phyloP scores from a whole-genome alignment of 495 filamentous ascomycete species.

The Xylaria palmicola region DNA sequence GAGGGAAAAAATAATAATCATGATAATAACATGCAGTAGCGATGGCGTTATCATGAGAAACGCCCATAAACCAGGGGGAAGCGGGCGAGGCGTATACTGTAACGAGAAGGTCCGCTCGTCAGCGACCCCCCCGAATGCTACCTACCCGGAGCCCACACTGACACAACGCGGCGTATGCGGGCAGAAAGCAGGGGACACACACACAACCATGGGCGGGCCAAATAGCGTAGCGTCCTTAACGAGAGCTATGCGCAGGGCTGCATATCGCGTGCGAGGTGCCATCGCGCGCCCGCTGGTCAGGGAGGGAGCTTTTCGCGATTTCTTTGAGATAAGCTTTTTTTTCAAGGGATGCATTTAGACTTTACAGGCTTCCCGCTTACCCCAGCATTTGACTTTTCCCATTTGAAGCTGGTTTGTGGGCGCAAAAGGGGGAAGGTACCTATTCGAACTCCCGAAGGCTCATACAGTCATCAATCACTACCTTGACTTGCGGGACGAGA shows the following conservation, averaged over 20 bases:
- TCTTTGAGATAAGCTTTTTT: neutral
- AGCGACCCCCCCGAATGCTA: neutral
- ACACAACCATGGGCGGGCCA: too few species aligned
- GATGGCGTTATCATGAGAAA: constrained; percentile 5
- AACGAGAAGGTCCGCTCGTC: constrained; percentile 10
- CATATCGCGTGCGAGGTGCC: constrained; percentile 5
- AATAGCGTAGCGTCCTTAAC: too few species aligned
- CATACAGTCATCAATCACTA: too few species aligned
- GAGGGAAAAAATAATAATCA: too few species aligned
- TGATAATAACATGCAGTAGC: neutral
- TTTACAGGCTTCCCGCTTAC: neutral
- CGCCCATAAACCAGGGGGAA: neutral
- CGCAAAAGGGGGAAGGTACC: too few species aligned
- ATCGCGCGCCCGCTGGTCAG: neutral
- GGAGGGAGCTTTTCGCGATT: neutral
- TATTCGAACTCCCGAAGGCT: too few species aligned
- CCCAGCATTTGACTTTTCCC: neutral
- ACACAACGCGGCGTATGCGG: too few species aligned
- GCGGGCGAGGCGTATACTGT: neutral
- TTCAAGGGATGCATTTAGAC: neutral
- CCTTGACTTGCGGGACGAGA: too few species aligned
- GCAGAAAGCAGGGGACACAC: too few species aligned
- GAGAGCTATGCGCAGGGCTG: constrained; percentile 4
- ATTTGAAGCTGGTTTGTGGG: too few species aligned
- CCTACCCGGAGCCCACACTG: too few species aligned